A percentile compares a stretch with the other conserved stretches of the same genome.
phyloP scores from a whole-genome alignment of 2,329 filamentous ascomycete species.

The Colletotrichum falcatum region DNA sequence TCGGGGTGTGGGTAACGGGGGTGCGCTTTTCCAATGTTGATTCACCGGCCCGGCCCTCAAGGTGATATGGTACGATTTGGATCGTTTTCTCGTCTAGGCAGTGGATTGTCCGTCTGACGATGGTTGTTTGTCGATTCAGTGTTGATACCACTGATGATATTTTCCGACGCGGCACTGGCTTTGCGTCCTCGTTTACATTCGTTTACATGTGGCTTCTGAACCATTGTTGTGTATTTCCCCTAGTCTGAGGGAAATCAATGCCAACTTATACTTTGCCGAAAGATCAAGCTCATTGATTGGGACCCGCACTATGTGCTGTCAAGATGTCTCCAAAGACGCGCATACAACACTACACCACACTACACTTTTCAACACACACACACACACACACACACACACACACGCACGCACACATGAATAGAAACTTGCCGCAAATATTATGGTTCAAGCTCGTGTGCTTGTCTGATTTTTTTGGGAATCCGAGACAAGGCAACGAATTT shows the following conservation, averaged over 20 bases:
- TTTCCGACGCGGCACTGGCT: neutral
- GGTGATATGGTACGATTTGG: slow-evolving; percentile 12
- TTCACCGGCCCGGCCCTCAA: slow-evolving; percentile 7
- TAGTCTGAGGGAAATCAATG: slow-evolving; percentile 46
- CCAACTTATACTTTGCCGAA: slow-evolving; percentile 55
- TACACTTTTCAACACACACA: slow-evolving; percentile 29
- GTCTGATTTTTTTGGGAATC: slow-evolving; percentile 5
- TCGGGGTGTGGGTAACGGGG: slow-evolving; percentile 20
- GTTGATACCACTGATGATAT: neutral
- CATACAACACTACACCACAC: slow-evolving; percentile 23
- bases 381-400: neutral
- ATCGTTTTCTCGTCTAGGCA: neutral
- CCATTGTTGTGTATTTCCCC: slow-evolving; percentile 17
- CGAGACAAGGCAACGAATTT: neutral
- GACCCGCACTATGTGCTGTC: slow-evolving; percentile 43
- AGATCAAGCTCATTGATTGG: slow-evolving; percentile 23
- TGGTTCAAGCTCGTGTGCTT: neutral
- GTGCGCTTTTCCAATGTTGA: slow-evolving; percentile 17
- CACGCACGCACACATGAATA: neutral
- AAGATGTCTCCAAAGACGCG: slow-evolving; percentile 45
- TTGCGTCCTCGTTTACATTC: neutral
- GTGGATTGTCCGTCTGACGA: slow-evolving; percentile 1
- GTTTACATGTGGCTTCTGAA: neutral
- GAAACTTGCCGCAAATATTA: slow-evolving; percentile 10
- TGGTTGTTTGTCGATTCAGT: neutral